Conservation (phyloP, 1,284 basidiomycete genomes). For the Leccinum solheimii region DNA sequence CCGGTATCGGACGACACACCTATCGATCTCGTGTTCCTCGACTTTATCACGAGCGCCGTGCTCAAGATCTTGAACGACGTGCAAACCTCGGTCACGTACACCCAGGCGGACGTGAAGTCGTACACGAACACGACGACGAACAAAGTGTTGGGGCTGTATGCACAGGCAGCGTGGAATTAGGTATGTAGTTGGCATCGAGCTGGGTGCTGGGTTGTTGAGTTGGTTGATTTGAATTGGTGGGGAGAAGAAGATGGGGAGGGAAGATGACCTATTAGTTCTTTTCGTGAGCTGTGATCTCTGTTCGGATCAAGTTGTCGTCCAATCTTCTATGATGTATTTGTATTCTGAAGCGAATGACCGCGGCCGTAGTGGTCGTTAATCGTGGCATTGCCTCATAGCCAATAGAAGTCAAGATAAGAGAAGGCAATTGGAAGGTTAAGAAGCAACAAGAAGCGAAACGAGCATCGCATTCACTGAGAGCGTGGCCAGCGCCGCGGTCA, state of each 20-base stretch:
- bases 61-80: constrained; percentile 56
- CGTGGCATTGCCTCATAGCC: neutral
- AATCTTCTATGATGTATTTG: neutral
- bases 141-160: constrained; percentile 59
- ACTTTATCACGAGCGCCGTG: constrained; percentile 60
- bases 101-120: constrained; percentile 46
- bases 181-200: neutral
- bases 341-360: neutral
- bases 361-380: neutral
- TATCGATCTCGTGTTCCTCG: constrained; percentile 69
- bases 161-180: constrained; percentile 60
- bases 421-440: neutral
- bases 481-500: neutral
- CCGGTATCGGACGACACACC: constrained; percentile 47
- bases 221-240: neutral
- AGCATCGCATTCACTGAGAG: neutral
- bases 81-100: constrained; percentile 51
- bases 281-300: neutral
- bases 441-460: neutral
- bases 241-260: neutral
- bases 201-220: neutral
- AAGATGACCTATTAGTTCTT: neutral
- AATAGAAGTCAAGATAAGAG: neutral
- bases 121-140: constrained; percentile 55
- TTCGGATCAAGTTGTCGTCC: neutral